phyloP scores from a whole-genome alignment of 1,139 yeast species.

The Scheffersomyces titani region DNA sequence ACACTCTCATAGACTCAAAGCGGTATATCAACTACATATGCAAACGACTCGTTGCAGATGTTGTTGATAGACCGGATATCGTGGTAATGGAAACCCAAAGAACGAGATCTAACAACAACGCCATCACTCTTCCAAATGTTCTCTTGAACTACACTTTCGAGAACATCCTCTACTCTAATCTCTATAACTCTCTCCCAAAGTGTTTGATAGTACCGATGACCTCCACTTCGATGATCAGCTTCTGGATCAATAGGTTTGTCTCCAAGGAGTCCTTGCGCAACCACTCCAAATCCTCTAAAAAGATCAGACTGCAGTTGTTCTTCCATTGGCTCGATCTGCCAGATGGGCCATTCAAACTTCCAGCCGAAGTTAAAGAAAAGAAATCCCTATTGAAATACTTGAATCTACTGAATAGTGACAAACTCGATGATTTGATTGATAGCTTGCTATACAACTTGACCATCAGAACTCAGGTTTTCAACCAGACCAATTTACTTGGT shows the following conservation, averaged over 20 bases:
- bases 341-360: neutral
- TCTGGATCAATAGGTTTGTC: constrained; percentile 39
- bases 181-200: constrained; percentile 15
- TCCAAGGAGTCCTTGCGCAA: constrained; percentile 16
- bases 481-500: constrained; percentile 11
- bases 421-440: constrained; percentile 44
- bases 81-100: constrained; percentile 42
- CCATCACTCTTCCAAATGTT: constrained; percentile 42
- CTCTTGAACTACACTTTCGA: constrained; percentile 39
- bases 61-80: constrained; percentile 19
- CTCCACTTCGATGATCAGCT: constrained; percentile 37
- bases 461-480: constrained; percentile 23
- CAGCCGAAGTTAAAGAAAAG: constrained; percentile 5
- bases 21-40: constrained; percentile 28
- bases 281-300: constrained; percentile 21
- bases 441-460: constrained; percentile 37
- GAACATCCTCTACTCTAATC: constrained; percentile 28
- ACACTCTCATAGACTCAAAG: constrained; percentile 24
- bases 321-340: constrained; percentile 5
- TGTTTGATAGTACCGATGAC: constrained; percentile 32
- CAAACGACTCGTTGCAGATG: constrained; percentile 18
- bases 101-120: constrained; percentile 34
- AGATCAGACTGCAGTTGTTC: constrained; percentile 22
- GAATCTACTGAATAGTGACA: constrained; percentile 15
- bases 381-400: constrained; percentile 7